Base-by-base conservation (phyloP, 2,329 filamentous ascomycete genomes). In the Fusarium proliferatum region DNA sequence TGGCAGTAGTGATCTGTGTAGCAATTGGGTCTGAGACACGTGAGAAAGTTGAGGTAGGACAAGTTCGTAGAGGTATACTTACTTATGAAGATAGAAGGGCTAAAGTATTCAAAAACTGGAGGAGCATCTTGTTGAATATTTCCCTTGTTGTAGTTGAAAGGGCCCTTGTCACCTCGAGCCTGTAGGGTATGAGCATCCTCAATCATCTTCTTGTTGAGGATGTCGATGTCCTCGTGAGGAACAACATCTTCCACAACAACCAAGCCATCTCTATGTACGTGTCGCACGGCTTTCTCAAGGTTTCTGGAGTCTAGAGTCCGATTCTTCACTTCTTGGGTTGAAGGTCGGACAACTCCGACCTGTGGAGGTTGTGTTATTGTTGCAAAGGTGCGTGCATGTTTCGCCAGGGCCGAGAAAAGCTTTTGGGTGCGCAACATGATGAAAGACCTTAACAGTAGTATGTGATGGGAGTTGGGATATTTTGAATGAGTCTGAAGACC, bases 111-210 rank as follows among this genome's bases (percentile, higher is more conserved):
- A 1, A 81, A 79, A 0, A 86, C 84, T 5, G 88, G 84, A 1
- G 88, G 88, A 0, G 89, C 83, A 71, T 91, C 89, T 76, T 91
- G 90, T 69, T 91, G 89, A 39, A 91, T 82, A 70, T 91, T 92
- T 3, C 87, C 88, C 53, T 85, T 85, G 75, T 91, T 91, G 76
- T 91, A 91, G 73, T 91, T 91, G 82, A 87, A 92, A 0, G 88
- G 88, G 1, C 86, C 85, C 21, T 88, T 83, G 26, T 89, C 85
- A 4, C 88, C 88, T 38, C 83, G 81, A 2, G 81, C 82, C 64
- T 88, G 87, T 5, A 92, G 81, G 7, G 79, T 76, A 5, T 82
- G 82, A 3, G 89, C 89, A 77, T 92, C 90, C 51, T 87, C 41
- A 2, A 88, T 84, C 90, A 92, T 92, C 71, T 87, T 88, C 51